Evolutionary conservation across 179 eudicot genomes (phyloP).

Genomic region (Actinidia chinensis): DNA sequence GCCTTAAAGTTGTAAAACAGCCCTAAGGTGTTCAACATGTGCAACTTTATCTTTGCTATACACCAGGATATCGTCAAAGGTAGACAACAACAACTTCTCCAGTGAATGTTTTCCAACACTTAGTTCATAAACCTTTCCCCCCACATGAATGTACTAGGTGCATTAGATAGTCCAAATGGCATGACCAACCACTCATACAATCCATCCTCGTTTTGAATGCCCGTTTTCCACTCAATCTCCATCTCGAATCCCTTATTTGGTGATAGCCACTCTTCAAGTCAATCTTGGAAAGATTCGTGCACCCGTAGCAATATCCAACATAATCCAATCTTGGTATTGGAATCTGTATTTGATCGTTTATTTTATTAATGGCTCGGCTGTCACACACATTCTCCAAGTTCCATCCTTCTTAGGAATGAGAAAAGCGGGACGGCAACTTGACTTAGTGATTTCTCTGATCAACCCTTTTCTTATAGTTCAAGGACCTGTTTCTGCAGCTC

Average conservation of each 20-base stretch:
- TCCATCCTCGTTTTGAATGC: neutral
- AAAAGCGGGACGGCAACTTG: no score
- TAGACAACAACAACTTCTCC: neutral
- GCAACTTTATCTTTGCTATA: neutral
- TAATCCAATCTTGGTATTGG: neutral
- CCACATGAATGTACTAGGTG: neutral
- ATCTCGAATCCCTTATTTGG: neutral
- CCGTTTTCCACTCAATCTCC: neutral
- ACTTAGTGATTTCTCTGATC: neutral
- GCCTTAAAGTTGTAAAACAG: neutral
- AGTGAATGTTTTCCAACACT: neutral
- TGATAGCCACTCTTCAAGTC: neutral
- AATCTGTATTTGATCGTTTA: neutral
- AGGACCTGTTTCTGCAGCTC: neutral
- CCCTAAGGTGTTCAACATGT: neutral
- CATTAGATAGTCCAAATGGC: neutral
- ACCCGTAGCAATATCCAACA: neutral
- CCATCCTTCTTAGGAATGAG: neutral
- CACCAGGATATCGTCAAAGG: neutral
- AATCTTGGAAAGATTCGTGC: neutral
- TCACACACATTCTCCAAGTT: neutral
- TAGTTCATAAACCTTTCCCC: neutral
- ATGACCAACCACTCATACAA: neutral
- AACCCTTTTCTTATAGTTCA: neutral
- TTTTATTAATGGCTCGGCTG: no score